Evolutionary conservation across 2,329 filamentous ascomycete genomes (phyloP), one percentile per base, ranked within the genome.

Genomic region (Fusarium coicis): DNA sequence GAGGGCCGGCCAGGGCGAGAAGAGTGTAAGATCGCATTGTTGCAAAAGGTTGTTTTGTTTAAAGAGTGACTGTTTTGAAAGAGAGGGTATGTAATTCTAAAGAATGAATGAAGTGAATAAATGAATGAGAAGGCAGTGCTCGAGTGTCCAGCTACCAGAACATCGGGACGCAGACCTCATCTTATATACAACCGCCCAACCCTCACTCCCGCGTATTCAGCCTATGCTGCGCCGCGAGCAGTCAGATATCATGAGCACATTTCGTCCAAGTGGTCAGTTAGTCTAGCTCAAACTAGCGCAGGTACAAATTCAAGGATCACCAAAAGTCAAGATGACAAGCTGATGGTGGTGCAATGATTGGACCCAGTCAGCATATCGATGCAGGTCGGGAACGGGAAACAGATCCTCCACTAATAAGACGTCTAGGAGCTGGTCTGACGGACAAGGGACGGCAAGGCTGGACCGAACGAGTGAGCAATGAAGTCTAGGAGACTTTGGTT

Each of bases 321-420:
- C 36, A 37, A 54, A 61, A 72, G 62, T 56, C 50, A 39, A 66
- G 61, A 62, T 44, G 54, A 64, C 54, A 47, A 70, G 59, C 64
- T 65, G 66, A 67, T 67, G 59, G 68, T 77, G 61, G 73, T 71
- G 54, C 63, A 70, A 76, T 68, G 56, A 55, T 65, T 52, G 63
- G 57, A 43, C 12, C 71, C 57, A 62, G 60, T 76, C 72, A 66
- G 68, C 69, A 67, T 70, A 70, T 68, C n/a, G 36, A 43, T 62
- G 42, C 66, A 56, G 44, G n/a, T 55, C 62, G 57, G 37, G n/a
- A 30, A 65, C 67, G 68, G 72, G 42, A 59, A 28, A 63, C 44
- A 73, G 65, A 76, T 77, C 75, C 63, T 76, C 76, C 76, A 76
- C 76, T 74, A 76, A 78, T 77, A 62, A 54, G 67, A 74, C 55